Conservation (phyloP, 2,329 filamentous ascomycete species). For the Ilyonectria mors-panacis region DNA sequence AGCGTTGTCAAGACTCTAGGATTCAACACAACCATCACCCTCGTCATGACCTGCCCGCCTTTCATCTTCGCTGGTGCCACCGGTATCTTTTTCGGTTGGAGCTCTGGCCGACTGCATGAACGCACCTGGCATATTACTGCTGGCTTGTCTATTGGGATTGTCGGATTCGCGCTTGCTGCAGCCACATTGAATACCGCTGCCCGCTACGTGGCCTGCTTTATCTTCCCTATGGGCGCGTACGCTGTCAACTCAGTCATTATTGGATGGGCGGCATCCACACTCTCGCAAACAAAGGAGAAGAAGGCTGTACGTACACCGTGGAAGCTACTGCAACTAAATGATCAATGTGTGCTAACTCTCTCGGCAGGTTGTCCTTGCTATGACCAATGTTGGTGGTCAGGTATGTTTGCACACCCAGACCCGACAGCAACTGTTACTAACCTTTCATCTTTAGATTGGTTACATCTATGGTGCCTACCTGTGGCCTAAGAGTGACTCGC, state of each 20-base stretch:
- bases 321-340: not conserved
- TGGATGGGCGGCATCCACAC: slow-evolving; percentile 61
- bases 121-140: slow-evolving; percentile 65
- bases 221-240: slow-evolving; percentile 60
- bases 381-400: slow-evolving; percentile 64
- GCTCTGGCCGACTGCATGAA: slow-evolving; percentile 64
- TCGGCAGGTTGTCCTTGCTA: slow-evolving; percentile 57
- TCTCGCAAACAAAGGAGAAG: slow-evolving; percentile 65
- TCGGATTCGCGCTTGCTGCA: slow-evolving; percentile 59
- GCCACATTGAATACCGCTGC: slow-evolving; percentile 56
- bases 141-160: slow-evolving; percentile 58
- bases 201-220: slow-evolving; percentile 59
- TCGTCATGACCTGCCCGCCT: slow-evolving; percentile 67
- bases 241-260: slow-evolving; percentile 63
- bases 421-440: not conserved
- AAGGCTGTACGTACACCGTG: slow-evolving; percentile 54
- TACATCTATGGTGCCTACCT: slow-evolving; percentile 68
- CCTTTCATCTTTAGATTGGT: slow-evolving; percentile 47
- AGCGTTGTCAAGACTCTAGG: slow-evolving; percentile 64
- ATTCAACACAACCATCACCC: slow-evolving; percentile 64
- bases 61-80: slow-evolving; percentile 65
- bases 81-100: slow-evolving; percentile 64
- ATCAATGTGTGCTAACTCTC: not conserved
- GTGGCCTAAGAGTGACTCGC: slow-evolving; percentile 62
- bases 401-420: not conserved